Base-by-base conservation (phyloP, 192 early-diverging fungal genomes). In the Nowakowskiella sp. region DNA sequence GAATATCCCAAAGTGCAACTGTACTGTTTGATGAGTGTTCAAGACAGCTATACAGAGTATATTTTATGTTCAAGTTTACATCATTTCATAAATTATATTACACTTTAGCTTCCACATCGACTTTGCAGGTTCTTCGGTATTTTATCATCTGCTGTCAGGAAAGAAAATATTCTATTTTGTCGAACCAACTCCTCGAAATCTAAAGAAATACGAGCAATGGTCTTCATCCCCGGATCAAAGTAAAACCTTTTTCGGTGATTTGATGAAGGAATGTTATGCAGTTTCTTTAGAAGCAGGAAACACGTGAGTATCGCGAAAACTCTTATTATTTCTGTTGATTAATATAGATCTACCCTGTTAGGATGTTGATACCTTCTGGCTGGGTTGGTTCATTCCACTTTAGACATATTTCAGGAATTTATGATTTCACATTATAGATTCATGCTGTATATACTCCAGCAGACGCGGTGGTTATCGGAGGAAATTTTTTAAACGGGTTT, bases 1-100 rank as follows among this genome's bases (percentile, higher is more conserved):
- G 85, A 86, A 62, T 91, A 84, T 57, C 92, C 92, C 6, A 80
- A 81, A 44, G 89, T 92, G 0, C 89, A 92, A 58, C 72, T 91
- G 5, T 92, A 95, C 59, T 95, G 92, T 55, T 63, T 92, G 49
- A 92, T 95, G 92, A 84, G 87, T 31, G 86, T 90, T n/a, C 77
- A 84, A 58, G 85, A 92, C 45, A 85, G 88, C 19, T 94, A 88
- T 60, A 91, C 91, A 19, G 91, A 94, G 61, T 92, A 60, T 24
- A 47, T 57, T 27, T 13, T 34, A 6, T 8, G 19, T 42, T 19
- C 27, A 58, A 42, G n/a, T 29, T 16, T 60, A 1, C 10, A 3
- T n/a, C 10, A 16, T 34, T 2, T 44, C 8, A 9, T 51, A 56
- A 1, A 13, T 2, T 43, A 9, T 22, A 29, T 47, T 10, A 0